Base-by-base conservation (phyloP, 345 rosid species). In the Populus deltoides region DNA sequence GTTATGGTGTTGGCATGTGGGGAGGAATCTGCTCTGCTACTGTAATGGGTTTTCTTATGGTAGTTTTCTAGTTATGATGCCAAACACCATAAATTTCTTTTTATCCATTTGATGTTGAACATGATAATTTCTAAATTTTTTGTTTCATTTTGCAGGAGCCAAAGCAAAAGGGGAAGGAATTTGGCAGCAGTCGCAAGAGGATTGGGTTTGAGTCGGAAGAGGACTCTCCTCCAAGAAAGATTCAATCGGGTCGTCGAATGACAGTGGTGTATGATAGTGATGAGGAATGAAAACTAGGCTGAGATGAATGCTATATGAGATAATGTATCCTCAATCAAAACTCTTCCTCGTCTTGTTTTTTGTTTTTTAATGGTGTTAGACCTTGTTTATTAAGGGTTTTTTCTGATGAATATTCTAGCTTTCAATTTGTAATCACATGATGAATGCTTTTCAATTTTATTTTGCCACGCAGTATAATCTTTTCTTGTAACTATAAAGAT, bases 261-360 rank as follows among this genome's bases (percentile, higher is more conserved):
- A 89, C 99, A 17, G 92, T 96, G 74, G 90, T 92, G 82, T 91
- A 86, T 70, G 98, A 96, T 75, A 92, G 98, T 72, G 98, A 96
- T 41, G 99, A 96, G 77, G 97, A 96, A n/a, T 85, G 75, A 79
- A 51, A 66, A 43, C 63, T 35, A 69, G 18, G 17, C 33, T 66
- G 51, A 15, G 18, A 47, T 47, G 51, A 47, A 15, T 47, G 51
- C 17, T 12, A 47, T 15, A 6, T 47, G 51, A 47, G 51, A 3
- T 12, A 1, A 45, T 45, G 17, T 13, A 45, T 45, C 43, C 43
- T 8, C 9, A 6, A 39, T 39, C 43, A 39, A 33, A 33, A 33
- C 0, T 33, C 35, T 33, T 33, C 35, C 35, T 33, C 35, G 0
- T 33, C 5, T 2, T 31, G 0, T 3, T 31, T 33, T 33, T 33